Evolutionary conservation across 2,329 filamentous ascomycete genomes (phyloP), one percentile per base, ranked within the genome.

Genomic region (Fusarium sublunatum): DNA sequence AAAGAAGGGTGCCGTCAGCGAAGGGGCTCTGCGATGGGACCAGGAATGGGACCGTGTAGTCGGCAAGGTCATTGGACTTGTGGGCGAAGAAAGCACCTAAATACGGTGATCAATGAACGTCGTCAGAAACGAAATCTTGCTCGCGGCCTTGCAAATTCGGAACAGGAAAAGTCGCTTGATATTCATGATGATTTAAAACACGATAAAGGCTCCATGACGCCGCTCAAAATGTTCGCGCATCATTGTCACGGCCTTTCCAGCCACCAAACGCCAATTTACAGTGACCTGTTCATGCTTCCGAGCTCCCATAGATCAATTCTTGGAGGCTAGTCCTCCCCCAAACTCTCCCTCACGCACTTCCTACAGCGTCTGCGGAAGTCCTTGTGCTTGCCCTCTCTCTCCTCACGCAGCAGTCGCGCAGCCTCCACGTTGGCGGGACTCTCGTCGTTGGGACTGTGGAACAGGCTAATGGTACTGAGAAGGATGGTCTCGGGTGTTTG

Each of bases 401-500:
- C 91, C 72, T 95, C 92, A 48, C 95, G 86, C 85, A 95, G 90
- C 80, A 97, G 78, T 59, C 91, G 86, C 10, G 94, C 95, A 4
- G 95, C 95, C 80, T 98, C 94, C 26, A 97, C 88, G 74, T 99
- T 98, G 45, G 95, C 95, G 0, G 95, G 92, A 70, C 90, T 94
- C 82, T 98, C 95, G 73, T 96, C 92, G 75, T 99, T 99, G 44
- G 95, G 95, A 72, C 91, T 90, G 64, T 91, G 89, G 65, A 99
- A 88, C 81, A 99, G 89, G 75, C 91, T 95, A 75, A 99, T 96
- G 31, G 96, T 93, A 71, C 88, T 93, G 29, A 99, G 79, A 43
- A 99, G 81, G 61, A 99, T 98, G 22, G 93, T 96, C 82, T 97
- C 94, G 49, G 94, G 93, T 11, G 91, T 93, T 78, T 98, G 95